Evolutionary conservation across 192 early-diverging fungal species (phyloP), one percentile per base, ranked within the genome.

Genomic region (Umbelopsis vinacea): DNA sequence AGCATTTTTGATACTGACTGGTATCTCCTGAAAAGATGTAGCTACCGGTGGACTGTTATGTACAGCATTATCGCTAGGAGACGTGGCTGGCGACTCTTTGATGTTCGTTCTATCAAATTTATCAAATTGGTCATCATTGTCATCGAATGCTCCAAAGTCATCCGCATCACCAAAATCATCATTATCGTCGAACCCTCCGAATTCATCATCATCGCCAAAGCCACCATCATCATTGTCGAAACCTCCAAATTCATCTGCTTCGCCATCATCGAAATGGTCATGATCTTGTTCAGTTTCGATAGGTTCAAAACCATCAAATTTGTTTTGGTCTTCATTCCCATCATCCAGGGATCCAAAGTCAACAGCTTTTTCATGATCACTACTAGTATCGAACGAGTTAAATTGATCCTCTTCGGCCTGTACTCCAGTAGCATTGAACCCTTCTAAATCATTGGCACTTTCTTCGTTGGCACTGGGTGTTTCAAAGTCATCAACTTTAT

Each of bases 51-150:
- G 48, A 21, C 2, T 50, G 5, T 10, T 50, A n/a, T 17, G 48
- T 21, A 15, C 11, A 19, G 0, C 48, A 50, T 50, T 21, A 19
- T 17, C 48, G 6, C 15, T 50, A 21, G 48, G 19, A 15, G 48
- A n/a, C 5, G 23, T 14, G 12, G 17, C 57, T 29, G 17, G 33
- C 14, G 23, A 26, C 4, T 54, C 53, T 54, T 22, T 10, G 3
- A 10, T 26, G 4, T 35, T 35, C 19, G 4, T 6, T 26, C 7
- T 35, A n/a, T 35, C 57, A 37, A 63, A 29, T 19, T 29, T 33
- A 17, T 17, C 57, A 63, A 63, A 63, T 4, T 26, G 11, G 17
- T 63, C 57, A 4, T 63, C 53, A 54, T 54, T 54, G 23, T 54
- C 53, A 24, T 24, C 17, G 26, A 57, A 57, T 33, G 19, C 26